phyloP scores from a whole-genome alignment of 371 early-diverging fungal species.

The Mucor indicus region DNA sequence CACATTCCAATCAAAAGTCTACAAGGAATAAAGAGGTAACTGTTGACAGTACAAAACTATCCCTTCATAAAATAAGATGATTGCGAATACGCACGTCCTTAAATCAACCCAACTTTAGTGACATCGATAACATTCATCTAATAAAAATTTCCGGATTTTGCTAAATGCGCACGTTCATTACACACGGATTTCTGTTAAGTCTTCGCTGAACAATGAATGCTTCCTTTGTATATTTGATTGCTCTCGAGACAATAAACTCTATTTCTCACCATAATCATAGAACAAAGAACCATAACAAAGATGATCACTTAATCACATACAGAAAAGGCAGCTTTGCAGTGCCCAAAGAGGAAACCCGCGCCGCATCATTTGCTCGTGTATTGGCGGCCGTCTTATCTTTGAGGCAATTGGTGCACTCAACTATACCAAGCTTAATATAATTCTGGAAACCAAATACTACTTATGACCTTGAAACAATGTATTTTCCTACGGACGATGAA shows the following conservation, averaged over 20 bases:
- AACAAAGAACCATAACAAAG: no score
- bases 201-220: no score
- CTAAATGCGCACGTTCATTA: no score
- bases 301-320: slow-evolving; percentile 6
- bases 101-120: no score
- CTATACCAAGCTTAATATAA: slow-evolving; percentile 16
- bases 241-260: no score
- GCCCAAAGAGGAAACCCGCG: slow-evolving; percentile 11
- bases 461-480: slow-evolving; percentile 5
- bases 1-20: neutral
- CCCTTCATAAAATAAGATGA: neutral
- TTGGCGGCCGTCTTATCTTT: slow-evolving; percentile 18
- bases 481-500: slow-evolving; percentile 4
- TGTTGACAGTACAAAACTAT: neutral
- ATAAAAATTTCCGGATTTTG: no score
- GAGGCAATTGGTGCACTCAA: slow-evolving; percentile 6
- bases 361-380: slow-evolving; percentile 10
- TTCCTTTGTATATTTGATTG: no score
- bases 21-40: neutral
- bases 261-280: no score
- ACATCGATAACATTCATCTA: no score
- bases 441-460: slow-evolving; percentile 9
- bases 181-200: no score
- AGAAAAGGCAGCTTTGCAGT: slow-evolving; percentile 7
- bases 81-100: no score